Evolutionary conservation across 2,329 filamentous ascomycete species (phyloP), one percentile per base, ranked within the genome.

Genomic region (Penicillium sp.): DNA sequence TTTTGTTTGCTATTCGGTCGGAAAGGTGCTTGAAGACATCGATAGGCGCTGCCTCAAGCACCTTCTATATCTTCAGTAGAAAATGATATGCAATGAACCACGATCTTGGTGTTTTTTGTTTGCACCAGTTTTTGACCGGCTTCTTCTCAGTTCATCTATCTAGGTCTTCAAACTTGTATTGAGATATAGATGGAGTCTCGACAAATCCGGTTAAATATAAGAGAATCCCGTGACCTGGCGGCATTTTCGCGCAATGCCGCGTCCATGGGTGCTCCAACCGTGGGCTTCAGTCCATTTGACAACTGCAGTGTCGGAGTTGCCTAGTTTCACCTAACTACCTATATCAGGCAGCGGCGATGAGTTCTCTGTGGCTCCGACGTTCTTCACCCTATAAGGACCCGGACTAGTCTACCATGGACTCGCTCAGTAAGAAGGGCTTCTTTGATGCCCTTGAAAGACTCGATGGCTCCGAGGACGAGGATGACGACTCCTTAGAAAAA

Each of bases 401-500:
- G 33, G 51, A 57, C 43, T 52, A 57, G 51, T 45, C 36, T 10
- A 67, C 68, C 63, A 57, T 49, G 48, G 49, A 49, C 43, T 48
- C 31, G 24, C 44, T 18, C 6, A 65, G 59, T 53, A 75, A 75
- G 60, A 57, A 62, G 51, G 52, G 57, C 16, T 71, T 76, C 48
- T 75, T 74, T 57, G 60, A 53, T 15, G 66, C 62, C 18, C 63
- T 76, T 8, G 71, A 74, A 38, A 45, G 53, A 28, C 52, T 73
- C 34, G 70, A 69, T 41, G 60, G 63, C 23, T 55, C 54, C 8
- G 62, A 66, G 15, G 59, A 67, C 28, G 54, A 64, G 38, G 62
- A 61, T 6, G 49, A 62, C 12, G 57, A 67, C n/a, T 53, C 51
- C 7, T 45, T 67, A 21, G 51, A 47, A 42, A 33, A 33, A 29